phyloP scores from a whole-genome alignment of 2,329 filamentous ascomycete species.

The Canariomyces notabilis region DNA sequence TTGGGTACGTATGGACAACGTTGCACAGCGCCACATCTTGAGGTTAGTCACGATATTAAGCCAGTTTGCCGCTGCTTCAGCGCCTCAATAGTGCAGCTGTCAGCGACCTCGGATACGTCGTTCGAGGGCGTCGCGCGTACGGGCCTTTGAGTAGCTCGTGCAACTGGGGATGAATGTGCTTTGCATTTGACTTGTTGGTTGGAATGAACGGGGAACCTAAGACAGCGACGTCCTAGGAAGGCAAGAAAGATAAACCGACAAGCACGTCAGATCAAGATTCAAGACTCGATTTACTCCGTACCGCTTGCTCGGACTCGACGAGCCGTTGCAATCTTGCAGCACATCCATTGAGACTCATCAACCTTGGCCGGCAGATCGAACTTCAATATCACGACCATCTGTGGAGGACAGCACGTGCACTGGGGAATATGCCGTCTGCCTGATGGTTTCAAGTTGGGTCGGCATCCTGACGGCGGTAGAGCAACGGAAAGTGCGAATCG shows the following conservation, averaged over 20 bases:
- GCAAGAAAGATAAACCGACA: too few species aligned
- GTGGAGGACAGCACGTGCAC: not conserved
- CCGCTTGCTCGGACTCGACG: too few species aligned
- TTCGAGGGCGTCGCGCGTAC: slow-evolving; percentile 5
- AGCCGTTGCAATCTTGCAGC: too few species aligned
- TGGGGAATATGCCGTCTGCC: too few species aligned
- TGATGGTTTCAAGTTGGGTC: slow-evolving; percentile 10
- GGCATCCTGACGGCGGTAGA: not conserved
- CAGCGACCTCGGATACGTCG: slow-evolving; percentile 4
- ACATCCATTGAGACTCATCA: too few species aligned
- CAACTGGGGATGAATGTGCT: not conserved
- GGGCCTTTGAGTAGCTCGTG: not conserved
- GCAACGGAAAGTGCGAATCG: not conserved
- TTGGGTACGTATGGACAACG: too few species aligned
- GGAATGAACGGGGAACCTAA: too few species aligned
- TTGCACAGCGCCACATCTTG: not conserved
- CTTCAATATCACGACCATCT: not conserved
- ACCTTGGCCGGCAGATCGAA: too few species aligned
- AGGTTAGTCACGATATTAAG: slow-evolving; percentile 5
- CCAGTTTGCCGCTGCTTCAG: slow-evolving; percentile 11
- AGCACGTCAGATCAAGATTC: too few species aligned
- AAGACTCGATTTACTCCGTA: too few species aligned
- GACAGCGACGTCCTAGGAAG: too few species aligned
- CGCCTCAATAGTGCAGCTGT: slow-evolving; percentile 13
- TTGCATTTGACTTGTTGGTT: too few species aligned